Evolutionary conservation across 352 stramenopile genomes (phyloP).

Genomic region (Phytophthora lateralis): DNA sequence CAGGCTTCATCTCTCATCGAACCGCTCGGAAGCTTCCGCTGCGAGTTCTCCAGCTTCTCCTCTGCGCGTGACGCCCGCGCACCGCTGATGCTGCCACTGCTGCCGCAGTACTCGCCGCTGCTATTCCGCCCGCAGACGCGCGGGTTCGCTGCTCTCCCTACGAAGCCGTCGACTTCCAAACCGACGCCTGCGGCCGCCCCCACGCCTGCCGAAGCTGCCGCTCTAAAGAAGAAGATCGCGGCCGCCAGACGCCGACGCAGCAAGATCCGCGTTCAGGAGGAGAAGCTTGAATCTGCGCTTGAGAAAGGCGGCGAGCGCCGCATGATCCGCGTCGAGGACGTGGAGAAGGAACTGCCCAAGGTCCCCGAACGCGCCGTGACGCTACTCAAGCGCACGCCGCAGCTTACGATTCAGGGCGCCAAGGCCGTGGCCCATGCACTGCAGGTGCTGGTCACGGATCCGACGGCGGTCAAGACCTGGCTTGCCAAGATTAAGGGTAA

Average conservation of each 20-base stretch:
- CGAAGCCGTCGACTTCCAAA: slow-evolving; percentile 27
- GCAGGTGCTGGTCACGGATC: slow-evolving; percentile 67
- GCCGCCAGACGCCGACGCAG: slow-evolving; percentile 68
- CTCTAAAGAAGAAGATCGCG: slow-evolving; percentile 81
- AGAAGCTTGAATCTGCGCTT: slow-evolving; percentile 78
- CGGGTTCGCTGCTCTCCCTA: slow-evolving; percentile 53
- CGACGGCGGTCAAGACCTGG: slow-evolving; percentile 67
- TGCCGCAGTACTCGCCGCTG: slow-evolving; percentile 29
- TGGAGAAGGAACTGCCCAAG: slow-evolving; percentile 81
- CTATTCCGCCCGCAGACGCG: slow-evolving; percentile 31
- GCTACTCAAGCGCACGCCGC: slow-evolving; percentile 72
- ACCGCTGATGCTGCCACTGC: slow-evolving; percentile 15
- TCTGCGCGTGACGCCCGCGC: slow-evolving; percentile 6
- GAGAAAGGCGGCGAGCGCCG: slow-evolving; percentile 81
- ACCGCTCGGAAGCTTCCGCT: slow-evolving; percentile 10
- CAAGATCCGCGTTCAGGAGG: slow-evolving; percentile 83
- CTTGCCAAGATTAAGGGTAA: slow-evolving; percentile 71
- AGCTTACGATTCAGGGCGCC: slow-evolving; percentile 57
- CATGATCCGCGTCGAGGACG: slow-evolving; percentile 78
- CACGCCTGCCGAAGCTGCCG: slow-evolving; percentile 49
- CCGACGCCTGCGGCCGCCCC: neutral
- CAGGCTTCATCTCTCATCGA: slow-evolving; percentile 12
- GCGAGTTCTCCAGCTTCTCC: slow-evolving; percentile 26
- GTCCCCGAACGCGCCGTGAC: slow-evolving; percentile 68
- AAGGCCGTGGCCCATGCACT: slow-evolving; percentile 67